Evolutionary conservation across 1,284 basidiomycete species (phyloP), one percentile per base, ranked within the genome.

Genomic region (Sanguinoderma infundibulare): DNA sequence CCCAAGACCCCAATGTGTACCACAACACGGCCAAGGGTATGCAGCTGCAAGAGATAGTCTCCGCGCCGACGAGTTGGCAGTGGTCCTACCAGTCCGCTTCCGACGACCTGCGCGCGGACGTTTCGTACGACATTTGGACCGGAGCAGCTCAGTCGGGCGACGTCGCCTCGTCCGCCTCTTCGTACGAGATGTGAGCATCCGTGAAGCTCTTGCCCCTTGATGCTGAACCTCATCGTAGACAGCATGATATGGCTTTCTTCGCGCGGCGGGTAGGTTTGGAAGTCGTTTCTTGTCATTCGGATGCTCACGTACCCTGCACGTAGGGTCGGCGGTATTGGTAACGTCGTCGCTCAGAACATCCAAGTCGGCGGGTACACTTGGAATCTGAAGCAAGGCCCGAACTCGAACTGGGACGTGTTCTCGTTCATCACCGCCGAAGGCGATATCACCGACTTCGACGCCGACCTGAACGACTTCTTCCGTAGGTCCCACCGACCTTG

Each of bases 201-300:
- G 1, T 6, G 3, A 12, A 2, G 5, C 28, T 8, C 5, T 24
- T 9, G 3, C 22, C 10, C 14, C 12, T n/a, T 35, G 5, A 7
- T 4, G 35, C 22, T 20, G 12, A 17, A 17, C 12, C 15, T 34
- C 2, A 34, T 49, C 24, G 38, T 26, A 5, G 44, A 8, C 61
- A 85, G 83, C 57, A 87, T 86, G 85, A 84, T 86, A 55, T 86
- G 84, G 85, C 78, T 86, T 4, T 86, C 84, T 52, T 77, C 82
- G 22, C 78, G 79, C n/a, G 85, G 84, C 69, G 82, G 82, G 84
- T 86, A 70, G 30, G 75, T 65, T 66, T 10, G 46, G 28, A n/a
- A 32, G 2, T 20, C 12, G 0, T 35, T 36, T 8, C 30, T n/a
- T 10, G 24, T 3, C 17, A 39, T 9, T 15, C 12, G 4, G 22